A percentile compares a stretch with the other conserved stretches of the same genome.
These are phyloP conservation scores for Lactifluus pinguis DNA, from an alignment of 768 basidiomycete genomes.

Conservation along the genomic window DNA sequence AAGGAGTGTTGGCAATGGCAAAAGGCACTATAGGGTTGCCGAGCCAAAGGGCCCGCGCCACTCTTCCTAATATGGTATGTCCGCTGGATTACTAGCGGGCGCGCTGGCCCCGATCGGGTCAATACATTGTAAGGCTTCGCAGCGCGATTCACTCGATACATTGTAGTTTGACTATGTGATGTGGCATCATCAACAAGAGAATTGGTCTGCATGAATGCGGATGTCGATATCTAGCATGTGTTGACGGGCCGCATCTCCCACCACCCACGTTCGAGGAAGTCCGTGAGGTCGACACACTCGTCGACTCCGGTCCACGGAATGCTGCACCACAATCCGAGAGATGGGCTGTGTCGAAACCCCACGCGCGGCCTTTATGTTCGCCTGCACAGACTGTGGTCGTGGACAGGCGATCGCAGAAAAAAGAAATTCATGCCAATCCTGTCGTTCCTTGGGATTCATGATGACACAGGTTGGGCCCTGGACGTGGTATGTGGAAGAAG, in stretches of 20 bases:
- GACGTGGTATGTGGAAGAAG: too few species aligned
- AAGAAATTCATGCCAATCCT: slow-evolving; percentile 76
- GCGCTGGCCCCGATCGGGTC: too few species aligned
- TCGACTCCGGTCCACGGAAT: slow-evolving; percentile 44
- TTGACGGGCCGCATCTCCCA: slow-evolving; percentile 50
- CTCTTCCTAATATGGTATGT: too few species aligned
- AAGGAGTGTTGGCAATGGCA: too few species aligned
- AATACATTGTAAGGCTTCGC: too few species aligned
- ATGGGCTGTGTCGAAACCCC: slow-evolving; percentile 62
- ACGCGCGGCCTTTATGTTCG: slow-evolving; percentile 35
- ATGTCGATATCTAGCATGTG: slow-evolving; percentile 26
- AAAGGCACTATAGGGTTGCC: too few species aligned
- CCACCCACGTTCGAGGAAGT: slow-evolving; percentile 44
- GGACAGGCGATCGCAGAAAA: slow-evolving; percentile 53
- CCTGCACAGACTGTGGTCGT: slow-evolving; percentile 18
- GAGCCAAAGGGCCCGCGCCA: too few species aligned
- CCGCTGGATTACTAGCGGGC: too few species aligned
- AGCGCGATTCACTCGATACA: too few species aligned
- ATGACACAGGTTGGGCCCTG: slow-evolving; percentile 19
- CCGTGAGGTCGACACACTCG: slow-evolving; percentile 36
- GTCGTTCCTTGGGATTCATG: slow-evolving; percentile 50
- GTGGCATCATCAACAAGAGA: too few species aligned
- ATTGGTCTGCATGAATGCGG: slow-evolving; percentile 10
- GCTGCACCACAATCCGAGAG: slow-evolving; percentile 71
- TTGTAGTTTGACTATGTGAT: too few species aligned